These are phyloP conservation scores for Cornus kousa DNA, from an alignment of 148 eudicot genomes.

Conservation along the genomic window DNA sequence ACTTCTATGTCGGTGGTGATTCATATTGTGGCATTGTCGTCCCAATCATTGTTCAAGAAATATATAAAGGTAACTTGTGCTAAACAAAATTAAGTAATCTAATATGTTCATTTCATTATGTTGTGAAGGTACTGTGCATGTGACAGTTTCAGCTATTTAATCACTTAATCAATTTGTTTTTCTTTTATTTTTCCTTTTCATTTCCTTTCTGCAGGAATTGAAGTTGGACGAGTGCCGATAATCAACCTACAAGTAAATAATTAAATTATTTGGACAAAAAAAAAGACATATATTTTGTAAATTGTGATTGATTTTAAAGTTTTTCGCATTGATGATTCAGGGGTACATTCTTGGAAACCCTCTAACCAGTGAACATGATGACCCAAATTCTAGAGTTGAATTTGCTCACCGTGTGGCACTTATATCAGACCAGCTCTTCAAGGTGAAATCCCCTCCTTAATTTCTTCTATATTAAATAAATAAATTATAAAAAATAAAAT, in stretches of 20 bases:
- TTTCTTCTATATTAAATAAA: too few species aligned
- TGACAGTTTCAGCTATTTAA: not conserved
- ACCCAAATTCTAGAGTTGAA: constrained; percentile 1
- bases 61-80: constrained; percentile 11
- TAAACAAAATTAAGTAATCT: too few species aligned
- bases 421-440: constrained; percentile 1
- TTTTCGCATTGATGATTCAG: not conserved
- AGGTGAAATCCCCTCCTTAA: not conserved
- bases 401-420: constrained; percentile 7
- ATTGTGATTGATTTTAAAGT: too few species aligned
- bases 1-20: constrained; percentile 13
- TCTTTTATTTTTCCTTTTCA: not conserved
- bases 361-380: not conserved
- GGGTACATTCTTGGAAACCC: constrained; percentile 11
- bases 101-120: too few species aligned
- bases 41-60: constrained; percentile 8
- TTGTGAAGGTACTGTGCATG: too few species aligned
- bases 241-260: constrained; percentile 3
- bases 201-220: not conserved
- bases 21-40: constrained; percentile 16
- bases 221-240: not conserved
- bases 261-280: too few species aligned
- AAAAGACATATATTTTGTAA: too few species aligned
- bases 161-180: not conserved
- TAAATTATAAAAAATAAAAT: too few species aligned